phyloP scores from a whole-genome alignment of 2,329 filamentous ascomycete species.

The Pestalotiopsis fici region DNA sequence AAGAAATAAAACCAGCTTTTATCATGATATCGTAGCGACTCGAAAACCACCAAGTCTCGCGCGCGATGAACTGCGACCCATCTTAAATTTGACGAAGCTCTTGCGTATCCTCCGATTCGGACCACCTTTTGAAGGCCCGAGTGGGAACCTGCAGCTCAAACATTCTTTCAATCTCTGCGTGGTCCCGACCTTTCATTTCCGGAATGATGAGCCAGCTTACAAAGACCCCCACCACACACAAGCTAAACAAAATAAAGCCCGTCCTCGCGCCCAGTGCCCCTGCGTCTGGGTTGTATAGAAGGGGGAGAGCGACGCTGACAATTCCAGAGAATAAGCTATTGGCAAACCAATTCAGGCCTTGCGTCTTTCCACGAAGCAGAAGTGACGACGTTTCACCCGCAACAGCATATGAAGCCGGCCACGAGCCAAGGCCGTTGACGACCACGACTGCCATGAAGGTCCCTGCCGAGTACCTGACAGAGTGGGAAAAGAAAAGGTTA shows the following conservation, averaged over 20 bases:
- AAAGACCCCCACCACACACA: constrained; percentile 34
- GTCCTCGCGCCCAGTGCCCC: constrained; percentile 41
- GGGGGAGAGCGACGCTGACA: constrained; percentile 49
- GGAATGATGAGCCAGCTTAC: constrained; percentile 48
- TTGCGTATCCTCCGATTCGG: background rate
- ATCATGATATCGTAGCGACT: background rate
- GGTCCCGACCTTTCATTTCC: constrained; percentile 51
- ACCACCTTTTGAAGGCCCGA: constrained; percentile 22
- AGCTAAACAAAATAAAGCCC: constrained; percentile 38
- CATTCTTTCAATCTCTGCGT: constrained; percentile 48
- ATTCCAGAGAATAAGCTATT: constrained; percentile 16
- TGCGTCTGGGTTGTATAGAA: constrained; percentile 45
- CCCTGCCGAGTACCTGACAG: constrained; percentile 18
- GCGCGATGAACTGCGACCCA: background rate
- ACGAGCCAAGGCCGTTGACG: constrained; percentile 9
- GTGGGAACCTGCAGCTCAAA: constrained; percentile 29
- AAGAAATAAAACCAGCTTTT: background rate
- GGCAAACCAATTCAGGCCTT: constrained; percentile 29
- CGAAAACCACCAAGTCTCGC: background rate
- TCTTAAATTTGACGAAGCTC: background rate
- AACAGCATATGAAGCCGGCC: constrained; percentile 34
- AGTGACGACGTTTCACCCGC: constrained; percentile 34
- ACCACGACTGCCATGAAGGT: constrained; percentile 46
- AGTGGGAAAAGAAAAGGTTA: background rate
- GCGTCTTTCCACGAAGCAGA: constrained; percentile 36